These are phyloP conservation scores for Talaromyces sp. DNA, from an alignment of 2,329 filamentous ascomycete species.

Conservation along the genomic window DNA sequence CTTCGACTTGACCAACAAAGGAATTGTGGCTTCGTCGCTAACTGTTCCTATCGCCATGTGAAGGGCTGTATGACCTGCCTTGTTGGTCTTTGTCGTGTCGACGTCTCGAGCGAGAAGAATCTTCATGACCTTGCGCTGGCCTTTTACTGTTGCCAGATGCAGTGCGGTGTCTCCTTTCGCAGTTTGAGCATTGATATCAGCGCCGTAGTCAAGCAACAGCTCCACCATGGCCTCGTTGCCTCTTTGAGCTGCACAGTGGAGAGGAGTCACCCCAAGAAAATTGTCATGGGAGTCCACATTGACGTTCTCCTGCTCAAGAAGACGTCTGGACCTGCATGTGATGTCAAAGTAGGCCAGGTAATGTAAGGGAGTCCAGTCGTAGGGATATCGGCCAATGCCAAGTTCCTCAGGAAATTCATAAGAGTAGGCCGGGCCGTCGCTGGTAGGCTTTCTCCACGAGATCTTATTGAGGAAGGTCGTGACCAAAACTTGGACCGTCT, in stretches of 20 bases:
- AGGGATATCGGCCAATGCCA: slow-evolving; percentile 21
- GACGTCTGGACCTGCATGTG: slow-evolving; percentile 17
- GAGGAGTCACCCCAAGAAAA: slow-evolving; percentile 18
- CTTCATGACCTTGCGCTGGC: slow-evolving; percentile 24
- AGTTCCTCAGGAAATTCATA: slow-evolving; percentile 17
- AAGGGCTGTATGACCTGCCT: slow-evolving; percentile 18
- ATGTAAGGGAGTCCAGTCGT: slow-evolving; percentile 26
- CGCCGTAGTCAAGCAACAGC: slow-evolving; percentile 21
- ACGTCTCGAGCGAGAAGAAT: slow-evolving; percentile 15
- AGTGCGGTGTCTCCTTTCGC: slow-evolving; percentile 26
- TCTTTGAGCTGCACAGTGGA: slow-evolving; percentile 25
- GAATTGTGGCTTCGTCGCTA: slow-evolving; percentile 24
- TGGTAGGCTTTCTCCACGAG: slow-evolving; percentile 23
- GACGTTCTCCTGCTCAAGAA: slow-evolving; percentile 20
- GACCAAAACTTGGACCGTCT: slow-evolving; percentile 25
- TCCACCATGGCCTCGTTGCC: slow-evolving; percentile 28
- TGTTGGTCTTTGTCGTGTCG: slow-evolving; percentile 16
- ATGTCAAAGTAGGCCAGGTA: slow-evolving; percentile 26
- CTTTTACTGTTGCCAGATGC: slow-evolving; percentile 22
- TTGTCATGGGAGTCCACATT: slow-evolving; percentile 22
- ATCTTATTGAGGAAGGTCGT: slow-evolving; percentile 30
- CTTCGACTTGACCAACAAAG: slow-evolving; percentile 23
- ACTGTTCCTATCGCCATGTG: slow-evolving; percentile 25
- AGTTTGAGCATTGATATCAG: slow-evolving; percentile 20
- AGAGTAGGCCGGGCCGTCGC: slow-evolving; percentile 1